phyloP scores from a whole-genome alignment of 805 yeast genomes.

The Blastobotrys robertii region DNA sequence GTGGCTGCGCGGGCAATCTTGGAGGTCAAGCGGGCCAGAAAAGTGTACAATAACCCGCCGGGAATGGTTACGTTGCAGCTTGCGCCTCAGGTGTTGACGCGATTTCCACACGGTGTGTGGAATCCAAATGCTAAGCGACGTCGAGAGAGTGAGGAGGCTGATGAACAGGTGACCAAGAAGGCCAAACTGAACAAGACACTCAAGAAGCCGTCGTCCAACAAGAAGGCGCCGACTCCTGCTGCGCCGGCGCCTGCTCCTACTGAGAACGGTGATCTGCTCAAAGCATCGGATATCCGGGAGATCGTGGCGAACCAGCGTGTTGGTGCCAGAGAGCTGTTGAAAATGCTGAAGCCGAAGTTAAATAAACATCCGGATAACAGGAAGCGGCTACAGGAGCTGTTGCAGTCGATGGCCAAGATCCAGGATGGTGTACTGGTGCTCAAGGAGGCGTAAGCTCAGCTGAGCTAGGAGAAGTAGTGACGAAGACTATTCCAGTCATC shows the following conservation, averaged over 20 bases:
- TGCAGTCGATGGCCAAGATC: conserved; percentile 47
- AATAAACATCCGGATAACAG: conserved; percentile 55
- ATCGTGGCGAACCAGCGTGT: conserved; percentile 39
- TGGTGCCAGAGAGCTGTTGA: conserved; percentile 54
- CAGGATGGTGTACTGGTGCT: conserved; percentile 33
- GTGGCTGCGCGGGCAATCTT: too few species aligned
- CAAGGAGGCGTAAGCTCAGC: conserved; percentile 4
- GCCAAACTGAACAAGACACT: conserved; percentile 14
- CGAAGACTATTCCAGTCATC: background rate
- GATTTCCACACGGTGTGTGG: conserved; percentile 80
- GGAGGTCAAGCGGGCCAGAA: conserved; percentile 12
- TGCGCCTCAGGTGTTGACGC: conserved; percentile 45
- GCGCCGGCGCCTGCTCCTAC: conserved; percentile 9
- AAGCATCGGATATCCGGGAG: conserved; percentile 61
- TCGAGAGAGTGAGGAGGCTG: conserved; percentile 28
- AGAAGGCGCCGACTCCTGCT: conserved; percentile 3
- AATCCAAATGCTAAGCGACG: conserved; percentile 47
- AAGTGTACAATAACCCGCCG: conserved; percentile 35
- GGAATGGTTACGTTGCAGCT: conserved; percentile 59
- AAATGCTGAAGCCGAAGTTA: conserved; percentile 51
- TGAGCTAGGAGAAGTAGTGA: too few species aligned
- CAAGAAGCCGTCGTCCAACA: conserved; percentile 6
- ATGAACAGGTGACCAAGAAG: conserved; percentile 26
- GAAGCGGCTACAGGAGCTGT: conserved; percentile 46
- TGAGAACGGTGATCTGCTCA: conserved; percentile 38